Base-by-base conservation (phyloP, 2,329 filamentous ascomycete species). In the Penicillium expansum region DNA sequence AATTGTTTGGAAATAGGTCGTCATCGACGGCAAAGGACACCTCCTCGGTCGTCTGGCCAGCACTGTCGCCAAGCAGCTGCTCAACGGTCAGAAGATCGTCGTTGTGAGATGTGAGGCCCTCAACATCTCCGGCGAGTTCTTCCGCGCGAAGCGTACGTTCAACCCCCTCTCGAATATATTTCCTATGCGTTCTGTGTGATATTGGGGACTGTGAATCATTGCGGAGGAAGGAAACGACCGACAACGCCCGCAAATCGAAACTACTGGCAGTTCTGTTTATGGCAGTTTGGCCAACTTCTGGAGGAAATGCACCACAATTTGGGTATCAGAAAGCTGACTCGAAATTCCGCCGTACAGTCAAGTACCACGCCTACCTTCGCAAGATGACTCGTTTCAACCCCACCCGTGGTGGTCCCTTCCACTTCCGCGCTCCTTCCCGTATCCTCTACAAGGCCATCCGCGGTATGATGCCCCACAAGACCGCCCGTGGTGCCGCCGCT, bases 121-220 rank as follows among this genome's bases (percentile, higher is more conserved):
- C 81, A 99, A 99, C 89, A 99, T 99, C 87, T 99, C 94, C 72
- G 94, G 94, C 84, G 94, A 97, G 86, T 99, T 99, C 91, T 99
- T 99, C 90, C 92, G 94, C 81, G 88, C 93, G 72, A 99, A 99
- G 90, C 90, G 94, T 99, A 96, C 82, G 93, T 96, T 76, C 66
- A 65, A 68, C 67, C 62, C 64, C 62, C 65, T 60, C 64, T 67
- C 58, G 43, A 48, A 55, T 52, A 53, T 56, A 55, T 55, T 55
- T 57, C 54, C 50, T 61, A 49, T 59, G 58, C 47, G 51, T 55
- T 52, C 55, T 51, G 20, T 59, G 42, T 55, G 50, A 57, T 56
- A 38, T 35, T 30, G 38, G 27, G 50, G 5, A 42, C 20, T 48
- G 20, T 44, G 49, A 44, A 58, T n/a, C 24, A 55, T 41, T 50